Base-by-base conservation (phyloP, 805 yeast genomes). In the Kurtzmaniella fragi region DNA sequence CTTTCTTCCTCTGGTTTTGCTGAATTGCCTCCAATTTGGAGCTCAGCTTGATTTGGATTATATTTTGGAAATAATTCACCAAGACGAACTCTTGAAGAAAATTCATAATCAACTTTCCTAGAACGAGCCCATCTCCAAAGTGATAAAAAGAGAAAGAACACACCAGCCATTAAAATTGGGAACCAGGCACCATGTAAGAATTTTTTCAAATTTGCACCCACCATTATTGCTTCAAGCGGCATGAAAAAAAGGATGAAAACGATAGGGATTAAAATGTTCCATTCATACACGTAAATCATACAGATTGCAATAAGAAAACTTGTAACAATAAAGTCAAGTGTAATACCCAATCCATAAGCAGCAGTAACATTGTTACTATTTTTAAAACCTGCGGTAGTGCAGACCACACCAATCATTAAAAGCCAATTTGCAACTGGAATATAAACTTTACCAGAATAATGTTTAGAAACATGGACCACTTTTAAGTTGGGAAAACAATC, bases 161-260 rank as follows among this genome's bases (percentile, higher is more conserved):
- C n/a, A 2, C 53, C 57, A 6, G 75, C 53, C 52, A 75, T 62
- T 60, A 70, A 57, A 26, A 78, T 53, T 1, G 83, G 77, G 48
- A 77, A 76, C 84, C 83, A 78, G 1, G 82, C 84, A 29, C 82
- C 84, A 43, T 73, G 75, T 0, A 73, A 69, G 2, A 78, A 68
- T 52, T 78, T 78, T 46, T 62, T 67, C 46, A 74, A 45, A 39
- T 75, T 77, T 3, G 81, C 67, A 38, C 67, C 55, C 13, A 77
- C 62, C 48, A 76, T 56, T 31, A 66, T 52, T 31, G 61, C 45
- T 47, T 78, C 83, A 28, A 78, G 56, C 0, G 79, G 67, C 6
- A 71, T 64, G 47, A 76, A 76, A 2, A 63, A 45, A 17, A 62
- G 34, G 26, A 65, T 52, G 45, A 63, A 71, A 4, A 56, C 31